Evolutionary conservation across 305 asterid genomes (phyloP), one percentile per base, ranked within the genome.

Genomic region (Rubia balearica): DNA sequence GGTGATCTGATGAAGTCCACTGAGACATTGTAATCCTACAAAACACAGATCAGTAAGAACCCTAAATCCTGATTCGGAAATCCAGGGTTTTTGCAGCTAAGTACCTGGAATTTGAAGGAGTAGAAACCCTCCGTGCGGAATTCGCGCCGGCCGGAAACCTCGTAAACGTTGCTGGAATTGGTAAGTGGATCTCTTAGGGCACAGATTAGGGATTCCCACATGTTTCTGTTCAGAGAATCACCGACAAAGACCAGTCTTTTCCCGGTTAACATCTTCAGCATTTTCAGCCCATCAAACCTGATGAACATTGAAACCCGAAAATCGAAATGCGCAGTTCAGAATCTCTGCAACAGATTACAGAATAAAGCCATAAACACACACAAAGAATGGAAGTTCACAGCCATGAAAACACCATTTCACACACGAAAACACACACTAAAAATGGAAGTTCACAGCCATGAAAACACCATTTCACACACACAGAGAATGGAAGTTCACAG

Each of bases 171-270:
- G 27, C 64, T 84, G 73, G 80, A 79, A 70, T 89, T 84, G 79
- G 83, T 84, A 0, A 80, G 86, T 1, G 90, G 83, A 82, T 81
- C 83, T 72, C 77, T 87, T 2, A 89, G 87, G 59, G 87, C 87
- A 84, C 96, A 89, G 68, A 89, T 75, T 46, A 89, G 96, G 69
- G 96, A 89, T 76, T 89, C 96, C 96, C 92, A 89, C 96, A 89
- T 89, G 43, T 89, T 89, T 74, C 96, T 76, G 70, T 89, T 89
- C 49, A 89, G 87, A 8, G 96, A 89, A 85, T 89, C 96, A 5
- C 96, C 96, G 14, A 88, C 90, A 70, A 86, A 88, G 30, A 83
- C 92, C 66, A 88, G 65, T 60, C 92, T 67, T 63, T 83, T 89
- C 14, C 93, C 96, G 74, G 82, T 80, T 82, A 89, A 76, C 43